Conservation (phyloP, 768 basidiomycete genomes). For the Auricularia sp. region DNA sequence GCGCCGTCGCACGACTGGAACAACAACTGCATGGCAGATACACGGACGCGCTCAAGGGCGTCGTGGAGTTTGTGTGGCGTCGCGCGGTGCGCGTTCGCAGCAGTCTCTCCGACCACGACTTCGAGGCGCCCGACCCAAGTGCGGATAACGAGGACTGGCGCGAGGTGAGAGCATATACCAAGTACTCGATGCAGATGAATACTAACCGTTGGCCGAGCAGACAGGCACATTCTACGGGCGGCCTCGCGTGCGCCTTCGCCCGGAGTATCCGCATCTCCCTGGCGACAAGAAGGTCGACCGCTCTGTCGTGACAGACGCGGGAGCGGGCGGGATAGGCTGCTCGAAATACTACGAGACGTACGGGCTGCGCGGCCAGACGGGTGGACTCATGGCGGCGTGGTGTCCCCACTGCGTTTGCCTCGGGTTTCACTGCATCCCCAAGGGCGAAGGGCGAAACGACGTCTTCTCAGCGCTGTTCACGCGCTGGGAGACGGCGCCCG, state of each 20-base stretch:
- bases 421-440: neutral
- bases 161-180: neutral
- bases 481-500: conserved; percentile 19
- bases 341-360: no score
- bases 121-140: neutral
- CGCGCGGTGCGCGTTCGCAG: neutral
- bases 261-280: no score
- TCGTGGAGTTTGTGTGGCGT: neutral
- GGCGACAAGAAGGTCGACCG: no score
- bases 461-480: conserved; percentile 31
- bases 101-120: neutral
- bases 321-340: no score
- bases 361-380: neutral
- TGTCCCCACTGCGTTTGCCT: neutral
- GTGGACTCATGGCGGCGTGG: neutral
- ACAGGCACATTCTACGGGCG: neutral
- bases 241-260: neutral
- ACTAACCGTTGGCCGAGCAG: neutral
- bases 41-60: neutral
- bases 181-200: neutral
- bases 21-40: neutral
- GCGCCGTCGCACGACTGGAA: neutral
- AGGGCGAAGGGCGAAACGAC: conserved; percentile 26
- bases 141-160: neutral
- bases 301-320: no score